phyloP scores from a whole-genome alignment of 805 yeast genomes.

The Candida krabiensis region DNA sequence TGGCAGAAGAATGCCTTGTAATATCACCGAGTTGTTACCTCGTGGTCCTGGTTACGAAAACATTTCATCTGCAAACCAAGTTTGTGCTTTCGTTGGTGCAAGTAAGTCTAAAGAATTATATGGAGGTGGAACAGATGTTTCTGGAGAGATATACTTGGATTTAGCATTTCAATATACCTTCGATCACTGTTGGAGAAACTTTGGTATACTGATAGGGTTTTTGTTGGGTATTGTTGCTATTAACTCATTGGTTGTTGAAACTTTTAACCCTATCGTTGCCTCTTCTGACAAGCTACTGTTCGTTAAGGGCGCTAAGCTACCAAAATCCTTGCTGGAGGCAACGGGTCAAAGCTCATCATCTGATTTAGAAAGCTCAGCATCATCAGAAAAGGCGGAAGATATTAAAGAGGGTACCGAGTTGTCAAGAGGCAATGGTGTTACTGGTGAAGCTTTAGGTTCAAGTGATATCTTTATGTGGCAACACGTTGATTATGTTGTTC shows the following conservation, averaged over 20 bases:
- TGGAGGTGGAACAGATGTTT: constrained; percentile 37
- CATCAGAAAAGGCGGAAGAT: constrained; percentile 6
- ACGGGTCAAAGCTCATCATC: constrained; percentile 30
- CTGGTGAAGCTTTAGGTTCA: constrained; percentile 32
- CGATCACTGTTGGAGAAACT: constrained; percentile 76
- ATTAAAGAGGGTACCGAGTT: constrained; percentile 17
- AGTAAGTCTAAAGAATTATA: constrained; percentile 22
- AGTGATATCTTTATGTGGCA: constrained; percentile 62
- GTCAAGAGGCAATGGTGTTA: constrained; percentile 13
- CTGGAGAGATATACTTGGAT: constrained; percentile 50
- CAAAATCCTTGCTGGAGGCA: constrained; percentile 28
- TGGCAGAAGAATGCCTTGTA: constrained; percentile 52
- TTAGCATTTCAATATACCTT: constrained; percentile 50
- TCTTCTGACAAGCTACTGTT: constrained; percentile 35
- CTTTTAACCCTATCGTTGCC: constrained; percentile 28
- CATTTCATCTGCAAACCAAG: constrained; percentile 38
- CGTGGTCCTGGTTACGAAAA: constrained; percentile 53
- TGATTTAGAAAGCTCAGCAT: constrained; percentile 31
- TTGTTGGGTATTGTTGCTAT: constrained; percentile 39
- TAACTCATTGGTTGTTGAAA: constrained; percentile 31
- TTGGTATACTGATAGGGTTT: constrained; percentile 52
- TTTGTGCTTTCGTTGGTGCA: constrained; percentile 57
- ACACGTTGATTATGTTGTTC: constrained; percentile 57
- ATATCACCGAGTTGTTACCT: constrained; percentile 45
- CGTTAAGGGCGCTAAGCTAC: constrained; percentile 28